Conservation (phyloP, 768 basidiomycete species). For the Lactarius hengduanensis region DNA sequence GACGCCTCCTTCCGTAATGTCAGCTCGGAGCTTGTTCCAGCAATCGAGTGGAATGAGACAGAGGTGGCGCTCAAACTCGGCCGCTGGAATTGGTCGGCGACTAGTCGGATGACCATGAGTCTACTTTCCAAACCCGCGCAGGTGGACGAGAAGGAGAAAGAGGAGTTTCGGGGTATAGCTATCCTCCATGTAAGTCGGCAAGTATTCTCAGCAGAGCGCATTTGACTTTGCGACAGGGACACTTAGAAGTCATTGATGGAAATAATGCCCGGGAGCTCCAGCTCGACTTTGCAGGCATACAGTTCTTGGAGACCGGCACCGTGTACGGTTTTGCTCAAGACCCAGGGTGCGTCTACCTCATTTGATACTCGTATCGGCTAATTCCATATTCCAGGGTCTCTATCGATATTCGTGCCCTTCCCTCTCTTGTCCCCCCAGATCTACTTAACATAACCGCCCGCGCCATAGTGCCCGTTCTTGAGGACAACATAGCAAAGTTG, state of each 20-base stretch:
- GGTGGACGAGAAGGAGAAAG: slow-evolving; percentile 35
- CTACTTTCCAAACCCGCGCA: slow-evolving; percentile 56
- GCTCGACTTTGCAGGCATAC: slow-evolving; percentile 75
- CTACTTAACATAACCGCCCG: slow-evolving; percentile 22
- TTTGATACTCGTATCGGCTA: slow-evolving; percentile 1
- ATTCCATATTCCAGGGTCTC: neutral
- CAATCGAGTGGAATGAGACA: slow-evolving; percentile 51
- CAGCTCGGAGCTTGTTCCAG: slow-evolving; percentile 33
- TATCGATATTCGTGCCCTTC: slow-evolving; percentile 19
- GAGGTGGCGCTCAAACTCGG: slow-evolving; percentile 48
- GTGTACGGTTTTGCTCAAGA: slow-evolving; percentile 75
- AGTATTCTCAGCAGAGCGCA: neutral
- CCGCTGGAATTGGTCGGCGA: slow-evolving; percentile 69
- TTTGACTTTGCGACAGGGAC: slow-evolving; percentile 49
- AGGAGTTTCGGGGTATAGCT: slow-evolving; percentile 47
- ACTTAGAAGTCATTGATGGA: slow-evolving; percentile 61
- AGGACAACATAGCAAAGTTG: slow-evolving; percentile 20
- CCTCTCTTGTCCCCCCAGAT: slow-evolving; percentile 20
- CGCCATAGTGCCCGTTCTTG: slow-evolving; percentile 24
- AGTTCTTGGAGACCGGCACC: slow-evolving; percentile 69
- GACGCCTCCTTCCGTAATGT: slow-evolving; percentile 63
- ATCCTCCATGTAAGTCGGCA: slow-evolving; percentile 58
- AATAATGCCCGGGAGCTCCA: slow-evolving; percentile 55
- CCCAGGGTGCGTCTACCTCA: slow-evolving; percentile 46
- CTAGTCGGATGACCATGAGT: slow-evolving; percentile 62